Conservation (phyloP, 352 stramenopile species). For the Globisporangium ultimum region DNA sequence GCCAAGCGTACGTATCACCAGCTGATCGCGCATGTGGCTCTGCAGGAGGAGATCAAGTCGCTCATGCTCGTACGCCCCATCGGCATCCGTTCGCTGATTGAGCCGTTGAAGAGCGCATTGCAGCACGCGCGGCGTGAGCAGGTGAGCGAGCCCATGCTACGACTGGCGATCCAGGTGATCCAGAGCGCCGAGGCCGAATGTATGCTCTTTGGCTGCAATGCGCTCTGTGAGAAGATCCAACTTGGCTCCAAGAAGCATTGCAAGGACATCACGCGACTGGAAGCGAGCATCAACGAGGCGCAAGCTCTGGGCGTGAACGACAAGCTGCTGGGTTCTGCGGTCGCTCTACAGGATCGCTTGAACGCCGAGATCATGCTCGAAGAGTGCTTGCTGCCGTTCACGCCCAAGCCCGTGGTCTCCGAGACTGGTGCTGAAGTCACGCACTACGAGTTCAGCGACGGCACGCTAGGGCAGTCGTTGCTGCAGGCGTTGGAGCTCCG, state of each 20-base stretch:
- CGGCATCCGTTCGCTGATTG: slow-evolving; percentile 62
- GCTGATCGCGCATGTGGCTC: slow-evolving; percentile 59
- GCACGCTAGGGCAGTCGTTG: slow-evolving; percentile 41
- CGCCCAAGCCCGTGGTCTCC: slow-evolving; percentile 12
- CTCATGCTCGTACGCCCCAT: slow-evolving; percentile 66
- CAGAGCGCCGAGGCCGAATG: slow-evolving; percentile 75
- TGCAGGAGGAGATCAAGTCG: slow-evolving; percentile 80
- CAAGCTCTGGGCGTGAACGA: slow-evolving; percentile 46
- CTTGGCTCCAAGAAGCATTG: slow-evolving; percentile 46
- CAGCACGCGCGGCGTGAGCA: slow-evolving; percentile 40
- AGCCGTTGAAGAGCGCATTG: slow-evolving; percentile 57
- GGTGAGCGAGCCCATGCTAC: slow-evolving; percentile 52
- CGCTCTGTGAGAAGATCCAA: slow-evolving; percentile 59
- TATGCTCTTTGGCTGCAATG: slow-evolving; percentile 73
- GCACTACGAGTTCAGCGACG: slow-evolving; percentile 54
- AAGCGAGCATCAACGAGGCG: slow-evolving; percentile 56
- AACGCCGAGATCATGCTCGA: slow-evolving; percentile 69
- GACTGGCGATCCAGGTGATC: slow-evolving; percentile 58
- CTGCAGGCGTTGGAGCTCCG: slow-evolving; percentile 64
- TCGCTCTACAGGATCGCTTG: slow-evolving; percentile 47
- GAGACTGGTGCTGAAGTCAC: slow-evolving; percentile 24
- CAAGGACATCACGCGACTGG: slow-evolving; percentile 59
- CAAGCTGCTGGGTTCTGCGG: slow-evolving; percentile 45
- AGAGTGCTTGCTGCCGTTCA: slow-evolving; percentile 50
- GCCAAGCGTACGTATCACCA: slow-evolving; percentile 65